Conservation (phyloP, 352 stramenopile species). For the Phytopythium oedochilum region DNA sequence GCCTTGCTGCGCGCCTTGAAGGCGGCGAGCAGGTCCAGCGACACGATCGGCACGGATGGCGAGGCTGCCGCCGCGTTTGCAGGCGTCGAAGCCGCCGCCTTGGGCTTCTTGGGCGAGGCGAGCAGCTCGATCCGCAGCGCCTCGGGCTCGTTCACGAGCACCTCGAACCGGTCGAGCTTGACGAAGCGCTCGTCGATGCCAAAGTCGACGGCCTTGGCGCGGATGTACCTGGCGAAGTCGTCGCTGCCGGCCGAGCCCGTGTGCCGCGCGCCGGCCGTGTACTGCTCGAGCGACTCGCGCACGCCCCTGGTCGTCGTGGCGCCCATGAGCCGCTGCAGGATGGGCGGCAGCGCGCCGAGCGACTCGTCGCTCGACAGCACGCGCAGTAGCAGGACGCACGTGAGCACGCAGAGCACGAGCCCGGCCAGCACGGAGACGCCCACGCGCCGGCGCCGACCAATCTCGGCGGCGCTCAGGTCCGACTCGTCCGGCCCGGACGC, state of each 20-base stretch:
- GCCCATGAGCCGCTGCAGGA: conserved; percentile 75
- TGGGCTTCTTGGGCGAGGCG: conserved; percentile 1
- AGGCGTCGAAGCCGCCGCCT: conserved; percentile 22
- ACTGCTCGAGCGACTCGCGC: conserved; percentile 69
- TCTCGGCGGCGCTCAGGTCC: conserved; percentile 45
- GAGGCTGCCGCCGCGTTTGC: conserved; percentile 9
- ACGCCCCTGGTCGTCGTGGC: conserved; percentile 59
- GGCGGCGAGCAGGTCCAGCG: conserved; percentile 22
- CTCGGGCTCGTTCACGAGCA: conserved; percentile 70
- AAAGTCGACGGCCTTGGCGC: conserved; percentile 61
- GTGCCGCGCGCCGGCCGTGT: conserved; percentile 49
- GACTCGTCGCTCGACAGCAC: conserved; percentile 63
- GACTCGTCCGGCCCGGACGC: conserved; percentile 29
- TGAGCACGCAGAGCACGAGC: conserved; percentile 52
- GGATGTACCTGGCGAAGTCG: conserved; percentile 79
- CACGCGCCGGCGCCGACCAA: conserved; percentile 43
- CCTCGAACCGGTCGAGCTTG: conserved; percentile 83
- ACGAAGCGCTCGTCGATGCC: conserved; percentile 70
- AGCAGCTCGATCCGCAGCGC: conserved; percentile 44
- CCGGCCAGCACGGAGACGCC: conserved; percentile 49
- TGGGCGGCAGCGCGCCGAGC: conserved; percentile 70
- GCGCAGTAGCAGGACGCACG: conserved; percentile 63
- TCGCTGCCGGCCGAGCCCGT: conserved; percentile 58
- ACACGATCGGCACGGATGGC: conserved; percentile 9
- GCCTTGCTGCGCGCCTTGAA: conserved; percentile 21